Percentiles rank a stretch among this genome's conserved stretches.
Conservation (phyloP, 208 protist genomes). For the Leishmania major region DNA sequence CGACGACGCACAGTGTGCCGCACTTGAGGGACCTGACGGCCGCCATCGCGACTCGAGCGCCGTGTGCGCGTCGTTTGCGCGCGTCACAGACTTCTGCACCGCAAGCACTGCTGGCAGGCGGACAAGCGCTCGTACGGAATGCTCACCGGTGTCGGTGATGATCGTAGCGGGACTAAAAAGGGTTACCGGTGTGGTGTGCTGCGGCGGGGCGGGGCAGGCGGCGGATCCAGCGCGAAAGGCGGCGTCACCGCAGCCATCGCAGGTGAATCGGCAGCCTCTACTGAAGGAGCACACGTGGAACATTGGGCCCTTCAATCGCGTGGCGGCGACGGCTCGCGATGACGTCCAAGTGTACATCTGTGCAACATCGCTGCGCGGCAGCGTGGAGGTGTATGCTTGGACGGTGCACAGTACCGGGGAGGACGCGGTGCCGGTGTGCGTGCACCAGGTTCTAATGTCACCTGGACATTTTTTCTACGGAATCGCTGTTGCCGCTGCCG, state of each 20-base stretch:
- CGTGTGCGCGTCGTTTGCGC: constrained; percentile 11
- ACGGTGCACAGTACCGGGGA: neutral
- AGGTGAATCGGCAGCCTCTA: neutral
- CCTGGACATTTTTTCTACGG: constrained; percentile 25
- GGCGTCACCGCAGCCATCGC: neutral
- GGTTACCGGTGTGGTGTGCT: constrained; percentile 14
- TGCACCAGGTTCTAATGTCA: constrained; percentile 25
- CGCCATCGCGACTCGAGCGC: neutral
- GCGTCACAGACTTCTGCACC: constrained; percentile 19
- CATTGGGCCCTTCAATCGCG: constrained; percentile 16
- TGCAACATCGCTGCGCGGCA: constrained; percentile 12
- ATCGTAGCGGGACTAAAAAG: constrained; percentile 16
- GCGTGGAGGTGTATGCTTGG: constrained; percentile 30
- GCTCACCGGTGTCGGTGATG: constrained; percentile 1
- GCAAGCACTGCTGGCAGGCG: neutral
- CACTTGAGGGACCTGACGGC: neutral
- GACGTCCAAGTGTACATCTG: constrained; percentile 10
- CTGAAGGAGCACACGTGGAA: constrained; percentile 21
- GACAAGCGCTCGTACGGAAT: neutral
- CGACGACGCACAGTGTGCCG: neutral
- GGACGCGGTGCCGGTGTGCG: constrained; percentile 9
- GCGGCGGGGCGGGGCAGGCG: neutral
- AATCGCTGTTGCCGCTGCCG: neutral
- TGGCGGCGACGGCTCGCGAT: constrained; percentile 3
- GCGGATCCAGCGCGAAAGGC: neutral